These are phyloP conservation scores for Brachypodium distachyon DNA, from an alignment of 202 grass and related monocot species.

Conservation along the genomic window DNA sequence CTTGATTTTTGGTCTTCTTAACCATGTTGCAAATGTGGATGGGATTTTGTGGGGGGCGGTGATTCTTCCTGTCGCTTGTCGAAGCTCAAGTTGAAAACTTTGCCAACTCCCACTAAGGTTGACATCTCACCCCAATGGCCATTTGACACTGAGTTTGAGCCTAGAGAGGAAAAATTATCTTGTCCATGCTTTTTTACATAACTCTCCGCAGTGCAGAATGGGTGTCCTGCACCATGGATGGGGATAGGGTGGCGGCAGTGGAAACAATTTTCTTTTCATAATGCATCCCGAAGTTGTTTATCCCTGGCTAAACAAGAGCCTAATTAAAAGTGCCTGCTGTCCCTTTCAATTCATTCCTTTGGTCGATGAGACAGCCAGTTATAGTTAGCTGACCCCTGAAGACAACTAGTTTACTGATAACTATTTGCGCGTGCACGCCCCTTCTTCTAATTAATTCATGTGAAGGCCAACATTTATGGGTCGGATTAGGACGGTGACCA, in stretches of 20 bases:
- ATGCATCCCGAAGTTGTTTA: slow-evolving; percentile 7
- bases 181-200: slow-evolving; percentile 19
- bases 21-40: slow-evolving; percentile 34
- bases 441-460: slow-evolving; percentile 18
- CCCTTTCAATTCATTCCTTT: slow-evolving; percentile 40
- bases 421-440: slow-evolving; percentile 2
- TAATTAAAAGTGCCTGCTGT: slow-evolving; percentile 11
- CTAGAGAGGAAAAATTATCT: slow-evolving; percentile 13
- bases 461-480: not conserved
- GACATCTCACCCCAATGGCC: slow-evolving; percentile 39
- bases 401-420: slow-evolving; percentile 15
- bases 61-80: slow-evolving; percentile 44
- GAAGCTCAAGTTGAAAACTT: slow-evolving; percentile 46
- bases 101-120: slow-evolving; percentile 31
- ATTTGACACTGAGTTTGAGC: slow-evolving; percentile 25
- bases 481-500: slow-evolving; percentile 1
- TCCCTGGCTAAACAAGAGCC: slow-evolving; percentile 19
- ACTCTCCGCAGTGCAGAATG: slow-evolving; percentile 27
- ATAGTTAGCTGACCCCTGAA: not conserved
- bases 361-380: slow-evolving; percentile 20
- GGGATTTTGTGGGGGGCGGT: not conserved
- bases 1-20: slow-evolving; percentile 15
- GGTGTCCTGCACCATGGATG: slow-evolving; percentile 36
- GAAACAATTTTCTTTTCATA: slow-evolving; percentile 1
- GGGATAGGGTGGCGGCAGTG: slow-evolving; percentile 9